Conservation (phyloP, 176 grass and related monocot genomes). For the Phyllostachys edulis region DNA sequence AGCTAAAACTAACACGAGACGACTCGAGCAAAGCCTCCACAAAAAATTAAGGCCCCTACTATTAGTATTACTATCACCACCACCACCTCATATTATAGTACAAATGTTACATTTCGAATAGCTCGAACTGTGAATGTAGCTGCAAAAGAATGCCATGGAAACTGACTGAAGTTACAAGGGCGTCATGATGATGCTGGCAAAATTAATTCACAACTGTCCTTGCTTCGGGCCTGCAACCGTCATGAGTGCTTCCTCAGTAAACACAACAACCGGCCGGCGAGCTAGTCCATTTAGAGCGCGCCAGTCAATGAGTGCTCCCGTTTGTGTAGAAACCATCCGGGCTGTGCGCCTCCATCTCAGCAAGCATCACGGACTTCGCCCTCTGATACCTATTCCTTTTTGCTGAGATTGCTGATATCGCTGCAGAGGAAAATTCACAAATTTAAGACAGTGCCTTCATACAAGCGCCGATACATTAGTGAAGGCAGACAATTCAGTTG, state of each 20-base stretch:
- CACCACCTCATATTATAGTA: neutral
- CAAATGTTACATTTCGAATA: conserved; percentile 29
- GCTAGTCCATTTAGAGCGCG: neutral
- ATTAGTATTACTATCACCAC: neutral
- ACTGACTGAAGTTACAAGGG: neutral
- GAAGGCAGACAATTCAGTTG: neutral
- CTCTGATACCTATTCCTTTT: conserved; percentile 98
- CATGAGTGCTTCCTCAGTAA: conserved; percentile 13
- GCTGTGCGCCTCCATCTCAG: conserved; percentile 82
- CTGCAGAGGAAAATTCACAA: conserved; percentile 3
- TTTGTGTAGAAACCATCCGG: conserved; percentile 60
- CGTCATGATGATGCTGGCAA: neutral
- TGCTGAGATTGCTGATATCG: conserved; percentile 74
- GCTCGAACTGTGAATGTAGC: neutral
- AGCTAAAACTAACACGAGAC: conserved; percentile 3
- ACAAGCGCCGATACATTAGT: neutral
- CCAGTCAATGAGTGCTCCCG: conserved; percentile 38
- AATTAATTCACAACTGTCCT: conserved; percentile 12
- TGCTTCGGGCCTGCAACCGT: conserved; percentile 3
- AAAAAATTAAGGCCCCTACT: neutral
- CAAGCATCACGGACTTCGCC: conserved; percentile 89
- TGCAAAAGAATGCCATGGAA: neutral
- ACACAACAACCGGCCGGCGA: neutral
- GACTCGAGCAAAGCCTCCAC: neutral
- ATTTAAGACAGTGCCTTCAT: neutral